These are phyloP conservation scores for Phlyctochytrium planicorne DNA, from an alignment of 192 early-diverging fungal genomes.

Conservation along the genomic window DNA sequence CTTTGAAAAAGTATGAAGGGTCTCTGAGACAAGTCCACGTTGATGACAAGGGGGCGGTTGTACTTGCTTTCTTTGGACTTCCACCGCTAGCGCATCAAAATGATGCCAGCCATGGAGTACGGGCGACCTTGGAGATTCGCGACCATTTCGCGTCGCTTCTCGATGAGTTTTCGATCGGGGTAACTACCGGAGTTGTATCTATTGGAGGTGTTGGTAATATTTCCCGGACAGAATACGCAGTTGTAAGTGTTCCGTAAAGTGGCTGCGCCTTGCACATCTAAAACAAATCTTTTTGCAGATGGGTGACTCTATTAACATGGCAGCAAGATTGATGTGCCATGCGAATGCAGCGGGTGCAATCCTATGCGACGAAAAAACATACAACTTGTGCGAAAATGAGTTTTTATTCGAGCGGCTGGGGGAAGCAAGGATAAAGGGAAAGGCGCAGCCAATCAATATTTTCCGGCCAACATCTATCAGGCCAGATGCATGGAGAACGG, in stretches of 20 bases:
- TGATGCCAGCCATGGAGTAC: slow-evolving; percentile 46
- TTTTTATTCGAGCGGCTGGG: slow-evolving; percentile 51
- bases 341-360: slow-evolving; percentile 30
- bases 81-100: slow-evolving; percentile 56
- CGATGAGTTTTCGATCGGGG: slow-evolving; percentile 55
- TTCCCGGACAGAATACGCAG: slow-evolving; percentile 53
- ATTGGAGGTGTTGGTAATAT: slow-evolving; percentile 53
- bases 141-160: slow-evolving; percentile 40
- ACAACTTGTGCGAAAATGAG: slow-evolving; percentile 43
- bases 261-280: not conserved
- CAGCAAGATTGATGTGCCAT: slow-evolving; percentile 51
- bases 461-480: slow-evolving; percentile 32
- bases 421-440: slow-evolving; percentile 49
- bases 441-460: slow-evolving; percentile 37
- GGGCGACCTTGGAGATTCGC: slow-evolving; percentile 44
- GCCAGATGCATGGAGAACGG: not conserved
- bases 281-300: slow-evolving; percentile 33
- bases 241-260: slow-evolving; percentile 45
- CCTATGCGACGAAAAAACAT: slow-evolving; percentile 52
- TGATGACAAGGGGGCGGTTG: slow-evolving; percentile 55
- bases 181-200: slow-evolving; percentile 53
- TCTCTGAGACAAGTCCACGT: slow-evolving; percentile 52
- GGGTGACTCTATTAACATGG: slow-evolving; percentile 62
- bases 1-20: slow-evolving; percentile 45
- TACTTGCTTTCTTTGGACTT: slow-evolving; percentile 51